Conservation (phyloP, 2,329 filamentous ascomycete species). For the Dryadomyces quercivorus region DNA sequence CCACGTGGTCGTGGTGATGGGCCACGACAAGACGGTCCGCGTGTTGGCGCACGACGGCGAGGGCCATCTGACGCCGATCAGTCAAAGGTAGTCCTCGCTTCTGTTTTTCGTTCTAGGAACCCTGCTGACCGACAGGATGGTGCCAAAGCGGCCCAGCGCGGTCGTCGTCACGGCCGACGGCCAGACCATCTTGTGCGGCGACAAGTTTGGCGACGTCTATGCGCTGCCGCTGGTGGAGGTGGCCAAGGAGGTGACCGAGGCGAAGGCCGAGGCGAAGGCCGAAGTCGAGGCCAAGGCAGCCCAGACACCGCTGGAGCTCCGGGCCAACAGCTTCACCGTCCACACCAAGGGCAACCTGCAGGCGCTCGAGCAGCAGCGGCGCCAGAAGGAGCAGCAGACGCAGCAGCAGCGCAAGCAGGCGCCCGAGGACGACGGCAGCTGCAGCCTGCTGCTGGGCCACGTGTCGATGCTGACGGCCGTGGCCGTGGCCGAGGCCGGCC, state of each 20-base stretch:
- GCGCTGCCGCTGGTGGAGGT: constrained; percentile 56
- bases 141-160: constrained; percentile 83
- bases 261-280: not conserved
- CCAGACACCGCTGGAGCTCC: constrained; percentile 23
- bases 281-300: not conserved
- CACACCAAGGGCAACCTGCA: constrained; percentile 52
- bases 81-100: constrained; percentile 45
- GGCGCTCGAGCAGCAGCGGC: constrained; percentile 46
- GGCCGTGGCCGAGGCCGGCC: constrained; percentile 30
- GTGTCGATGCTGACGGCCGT: constrained; percentile 89
- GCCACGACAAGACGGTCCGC: constrained; percentile 84
- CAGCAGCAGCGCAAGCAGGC: constrained; percentile 12
- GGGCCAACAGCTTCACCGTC: constrained; percentile 46
- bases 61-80: constrained; percentile 53
- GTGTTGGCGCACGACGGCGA: constrained; percentile 59
- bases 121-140: constrained; percentile 39
- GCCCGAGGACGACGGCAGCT: constrained; percentile 15
- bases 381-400: constrained; percentile 25
- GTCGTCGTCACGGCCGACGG: constrained; percentile 58
- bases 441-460: constrained; percentile 65
- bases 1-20: constrained; percentile 66
- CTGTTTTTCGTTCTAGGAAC: constrained; percentile 3
- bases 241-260: constrained; percentile 6
- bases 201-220: constrained; percentile 98
- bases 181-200: constrained; percentile 64